Conservation (phyloP, 2,329 filamentous ascomycete species). For the Phaeosphaeria sp. region DNA sequence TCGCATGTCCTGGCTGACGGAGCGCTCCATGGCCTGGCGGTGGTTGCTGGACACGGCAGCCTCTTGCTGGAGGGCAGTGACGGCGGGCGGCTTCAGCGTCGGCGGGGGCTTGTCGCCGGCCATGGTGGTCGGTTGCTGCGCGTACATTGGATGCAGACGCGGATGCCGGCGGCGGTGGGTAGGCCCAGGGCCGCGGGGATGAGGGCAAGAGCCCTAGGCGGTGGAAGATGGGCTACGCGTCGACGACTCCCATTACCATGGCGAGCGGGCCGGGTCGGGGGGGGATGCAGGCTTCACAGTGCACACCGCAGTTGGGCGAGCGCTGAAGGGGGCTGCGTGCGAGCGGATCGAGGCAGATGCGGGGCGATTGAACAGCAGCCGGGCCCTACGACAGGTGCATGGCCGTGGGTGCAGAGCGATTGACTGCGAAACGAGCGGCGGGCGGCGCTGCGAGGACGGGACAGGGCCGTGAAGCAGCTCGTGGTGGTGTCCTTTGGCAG, state of each 20-base stretch:
- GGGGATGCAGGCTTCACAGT: neutral
- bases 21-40: constrained; percentile 60
- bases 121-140: constrained; percentile 22
- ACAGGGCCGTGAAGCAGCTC: constrained; percentile 11
- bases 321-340: neutral
- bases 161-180: constrained; percentile 16
- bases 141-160: constrained; percentile 9
- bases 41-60: constrained; percentile 35
- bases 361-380: neutral
- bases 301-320: constrained; percentile 1
- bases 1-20: constrained; percentile 86
- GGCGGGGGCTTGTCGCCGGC: constrained; percentile 35
- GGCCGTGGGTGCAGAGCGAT: constrained; percentile 30
- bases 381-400: constrained; percentile 25
- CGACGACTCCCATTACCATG: constrained; percentile 39
- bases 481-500: constrained; percentile 16
- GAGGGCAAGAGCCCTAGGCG: neutral
- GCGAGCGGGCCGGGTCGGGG: constrained; percentile 21
- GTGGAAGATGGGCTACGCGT: neutral
- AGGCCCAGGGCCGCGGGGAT: neutral
- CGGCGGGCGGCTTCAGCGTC: constrained; percentile 52
- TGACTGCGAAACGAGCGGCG: constrained; percentile 28
- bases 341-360: constrained; percentile 8
- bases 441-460: constrained; percentile 3
- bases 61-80: constrained; percentile 52